Percentiles rank a stretch among this genome's conserved stretches.
Conservation (phyloP, 352 stramenopile genomes). For the Phytophthora crassamura region DNA sequence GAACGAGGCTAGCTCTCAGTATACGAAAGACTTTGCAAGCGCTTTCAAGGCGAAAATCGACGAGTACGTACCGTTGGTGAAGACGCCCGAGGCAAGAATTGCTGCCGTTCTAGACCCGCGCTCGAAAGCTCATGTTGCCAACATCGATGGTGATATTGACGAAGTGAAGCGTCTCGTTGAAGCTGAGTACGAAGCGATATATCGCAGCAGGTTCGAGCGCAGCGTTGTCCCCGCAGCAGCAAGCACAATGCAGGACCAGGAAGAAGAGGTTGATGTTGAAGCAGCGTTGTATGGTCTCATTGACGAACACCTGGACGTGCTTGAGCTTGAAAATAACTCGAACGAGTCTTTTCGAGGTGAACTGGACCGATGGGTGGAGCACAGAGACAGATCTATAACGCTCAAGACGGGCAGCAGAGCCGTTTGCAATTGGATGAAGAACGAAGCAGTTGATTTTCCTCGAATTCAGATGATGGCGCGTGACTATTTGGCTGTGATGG, state of each 20-base stretch:
- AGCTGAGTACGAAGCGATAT: slow-evolving; percentile 8
- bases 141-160: slow-evolving; percentile 6
- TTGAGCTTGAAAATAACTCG: neutral
- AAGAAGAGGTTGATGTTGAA: slow-evolving; percentile 8
- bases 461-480: slow-evolving; percentile 24
- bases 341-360: slow-evolving; percentile 6
- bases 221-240: too few relatives aligned
- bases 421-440: slow-evolving; percentile 19
- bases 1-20: neutral
- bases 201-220: neutral
- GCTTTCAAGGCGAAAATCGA: slow-evolving; percentile 20
- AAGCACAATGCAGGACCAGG: neutral
- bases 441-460: slow-evolving; percentile 2
- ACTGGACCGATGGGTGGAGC: slow-evolving; percentile 15
- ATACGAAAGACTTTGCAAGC: slow-evolving; percentile 7
- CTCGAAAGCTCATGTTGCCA: slow-evolving; percentile 5
- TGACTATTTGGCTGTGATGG: slow-evolving; percentile 24
- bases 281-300: slow-evolving; percentile 5
- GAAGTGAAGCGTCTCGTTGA: slow-evolving; percentile 1
- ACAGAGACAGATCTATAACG: slow-evolving; percentile 7
- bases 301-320: slow-evolving; percentile 5
- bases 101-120: slow-evolving; percentile 23
- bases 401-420: slow-evolving; percentile 9
- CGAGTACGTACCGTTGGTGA: slow-evolving; percentile 1
- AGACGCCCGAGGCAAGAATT: slow-evolving; percentile 15